Evolutionary conservation across 2,329 filamentous ascomycete genomes (phyloP).

Genomic region (Lecanicillium sp.): DNA sequence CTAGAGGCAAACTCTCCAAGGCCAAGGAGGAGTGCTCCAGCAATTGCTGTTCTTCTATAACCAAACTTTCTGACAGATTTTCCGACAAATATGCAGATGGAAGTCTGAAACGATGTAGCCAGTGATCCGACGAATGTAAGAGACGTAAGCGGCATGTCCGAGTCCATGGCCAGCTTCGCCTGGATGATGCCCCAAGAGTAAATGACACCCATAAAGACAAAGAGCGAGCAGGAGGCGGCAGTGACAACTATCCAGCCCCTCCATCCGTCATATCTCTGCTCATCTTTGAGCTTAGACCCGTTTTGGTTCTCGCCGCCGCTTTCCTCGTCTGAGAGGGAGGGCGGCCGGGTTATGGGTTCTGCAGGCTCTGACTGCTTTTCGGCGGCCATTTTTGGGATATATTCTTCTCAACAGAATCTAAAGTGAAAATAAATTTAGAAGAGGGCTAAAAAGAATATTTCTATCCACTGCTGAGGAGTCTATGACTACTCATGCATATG

Average conservation of each 20-base stretch:
- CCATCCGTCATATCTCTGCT: slow-evolving; percentile 9
- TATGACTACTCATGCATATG: not conserved
- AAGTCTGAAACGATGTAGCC: slow-evolving; percentile 19
- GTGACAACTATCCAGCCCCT: slow-evolving; percentile 18
- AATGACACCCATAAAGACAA: slow-evolving; percentile 20
- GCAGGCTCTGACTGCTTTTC: not conserved
- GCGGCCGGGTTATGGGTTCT: not conserved
- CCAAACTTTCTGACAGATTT: slow-evolving; percentile 15
- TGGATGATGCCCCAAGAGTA: slow-evolving; percentile 21
- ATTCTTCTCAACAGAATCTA: not conserved
- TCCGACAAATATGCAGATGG: slow-evolving; percentile 17
- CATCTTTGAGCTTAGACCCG: not conserved
- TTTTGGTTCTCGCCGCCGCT: slow-evolving; percentile 2
- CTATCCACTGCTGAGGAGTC: not conserved
- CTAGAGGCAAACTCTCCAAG: slow-evolving; percentile 19
- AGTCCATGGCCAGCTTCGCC: slow-evolving; percentile 14
- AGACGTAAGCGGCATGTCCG: slow-evolving; percentile 14
- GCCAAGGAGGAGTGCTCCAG: slow-evolving; percentile 16
- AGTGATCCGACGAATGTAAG: slow-evolving; percentile 20
- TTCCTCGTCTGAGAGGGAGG: slow-evolving; percentile 4
- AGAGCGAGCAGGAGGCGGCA: slow-evolving; percentile 16
- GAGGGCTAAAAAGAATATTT: not conserved
- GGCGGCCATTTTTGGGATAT: not conserved
- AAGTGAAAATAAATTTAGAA: not conserved
- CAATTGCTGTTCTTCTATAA: slow-evolving; percentile 14